Percentiles rank a stretch among this genome's conserved stretches.
Conservation (phyloP, 306 rosid genomes). For the Rosa chinensis region DNA sequence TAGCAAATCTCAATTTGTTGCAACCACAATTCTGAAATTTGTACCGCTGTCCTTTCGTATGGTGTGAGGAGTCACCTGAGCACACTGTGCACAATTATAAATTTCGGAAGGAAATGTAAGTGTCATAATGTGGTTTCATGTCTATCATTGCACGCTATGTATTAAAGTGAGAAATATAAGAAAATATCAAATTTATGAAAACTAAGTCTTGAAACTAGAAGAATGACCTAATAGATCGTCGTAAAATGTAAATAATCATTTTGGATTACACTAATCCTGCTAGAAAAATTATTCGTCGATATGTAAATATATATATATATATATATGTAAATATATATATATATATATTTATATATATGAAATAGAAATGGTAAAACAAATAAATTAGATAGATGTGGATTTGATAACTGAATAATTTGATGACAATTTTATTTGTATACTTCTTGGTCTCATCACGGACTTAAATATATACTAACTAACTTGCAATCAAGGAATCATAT, state of each 20-base stretch:
- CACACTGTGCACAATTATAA: neutral
- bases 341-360: neutral
- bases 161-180: no score
- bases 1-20: neutral
- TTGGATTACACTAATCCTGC: neutral
- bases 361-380: neutral
- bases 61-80: neutral
- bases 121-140: neutral
- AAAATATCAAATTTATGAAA: no score
- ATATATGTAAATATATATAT: no score
- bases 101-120: neutral
- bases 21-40: neutral
- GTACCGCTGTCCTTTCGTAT: neutral
- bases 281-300: no score
- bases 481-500: neutral
- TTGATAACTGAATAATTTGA: slow-evolving; percentile 10
- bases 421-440: neutral
- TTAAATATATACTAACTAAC: neutral
- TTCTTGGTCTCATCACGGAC: neutral
- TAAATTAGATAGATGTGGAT: neutral
- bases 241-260: no score
- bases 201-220: no score
- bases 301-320: no score
- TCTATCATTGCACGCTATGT: no score
- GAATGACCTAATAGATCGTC: no score